These are phyloP conservation scores for Fusarium subglutinans DNA, from an alignment of 2,329 filamentous ascomycete species.

Conservation along the genomic window DNA sequence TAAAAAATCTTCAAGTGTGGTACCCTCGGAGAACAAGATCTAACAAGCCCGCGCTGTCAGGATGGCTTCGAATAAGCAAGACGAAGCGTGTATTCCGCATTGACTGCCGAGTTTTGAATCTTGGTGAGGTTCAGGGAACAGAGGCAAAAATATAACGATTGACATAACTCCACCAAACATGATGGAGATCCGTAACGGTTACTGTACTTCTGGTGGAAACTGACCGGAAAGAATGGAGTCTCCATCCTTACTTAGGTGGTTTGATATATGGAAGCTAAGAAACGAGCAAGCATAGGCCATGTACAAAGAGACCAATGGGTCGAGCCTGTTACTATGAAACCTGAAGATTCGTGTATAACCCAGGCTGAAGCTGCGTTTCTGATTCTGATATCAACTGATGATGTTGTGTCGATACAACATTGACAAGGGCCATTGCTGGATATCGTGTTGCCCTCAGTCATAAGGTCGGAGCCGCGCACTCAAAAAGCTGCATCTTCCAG, in stretches of 20 bases:
- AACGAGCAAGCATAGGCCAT: conserved; percentile 11
- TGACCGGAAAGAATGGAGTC: neutral
- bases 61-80: conserved; percentile 11
- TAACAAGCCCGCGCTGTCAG: neutral
- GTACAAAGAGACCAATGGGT: conserved; percentile 23
- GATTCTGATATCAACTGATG: conserved; percentile 22
- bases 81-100: neutral
- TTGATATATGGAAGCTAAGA: conserved; percentile 11
- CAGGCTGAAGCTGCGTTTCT: conserved; percentile 18
- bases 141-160: conserved; percentile 24
- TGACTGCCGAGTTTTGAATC: conserved; percentile 5
- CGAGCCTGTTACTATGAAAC: conserved; percentile 32
- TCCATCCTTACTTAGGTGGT: conserved; percentile 12
- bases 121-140: conserved; percentile 4
- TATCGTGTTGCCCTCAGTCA: conserved; percentile 13
- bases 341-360: conserved; percentile 20
- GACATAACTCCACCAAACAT: conserved; percentile 25
- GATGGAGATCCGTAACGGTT: conserved; percentile 18
- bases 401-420: conserved; percentile 21
- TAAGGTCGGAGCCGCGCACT: conserved; percentile 28
- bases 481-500: conserved; percentile 21
- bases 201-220: neutral
- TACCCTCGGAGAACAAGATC: conserved; percentile 13
- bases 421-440: neutral
- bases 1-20: conserved; percentile 2